Conservation (phyloP, 306 rosid genomes). For the Vicia faba region DNA sequence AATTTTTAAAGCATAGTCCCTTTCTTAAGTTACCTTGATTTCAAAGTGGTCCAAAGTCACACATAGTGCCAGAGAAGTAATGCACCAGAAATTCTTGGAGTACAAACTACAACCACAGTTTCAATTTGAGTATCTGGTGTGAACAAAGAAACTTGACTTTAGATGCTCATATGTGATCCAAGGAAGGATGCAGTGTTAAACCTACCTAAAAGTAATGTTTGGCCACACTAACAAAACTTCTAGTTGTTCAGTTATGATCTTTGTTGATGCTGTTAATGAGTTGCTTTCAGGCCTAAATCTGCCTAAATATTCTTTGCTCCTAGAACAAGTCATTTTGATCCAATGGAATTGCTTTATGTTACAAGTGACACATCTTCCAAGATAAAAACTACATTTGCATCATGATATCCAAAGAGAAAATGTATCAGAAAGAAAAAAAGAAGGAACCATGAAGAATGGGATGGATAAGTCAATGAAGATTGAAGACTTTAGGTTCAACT, state of each 20-base stretch:
- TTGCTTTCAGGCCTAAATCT: conserved; percentile 28
- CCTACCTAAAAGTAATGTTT: conserved; percentile 29
- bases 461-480: background rate
- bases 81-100: too few species aligned
- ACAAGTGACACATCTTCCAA: conserved; percentile 10
- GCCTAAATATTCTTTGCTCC: conserved; percentile 20
- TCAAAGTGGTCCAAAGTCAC: conserved; percentile 28
- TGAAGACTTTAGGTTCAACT: conserved; percentile 8
- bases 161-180: conserved; percentile 10
- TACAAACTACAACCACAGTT: too few species aligned
- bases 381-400: conserved; percentile 1
- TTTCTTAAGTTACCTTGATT: background rate
- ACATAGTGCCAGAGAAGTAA: too few species aligned
- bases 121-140: background rate
- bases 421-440: conserved; percentile 10
- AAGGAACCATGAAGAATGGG: conserved; percentile 5
- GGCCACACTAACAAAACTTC: conserved; percentile 15
- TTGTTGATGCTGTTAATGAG: conserved; percentile 11
- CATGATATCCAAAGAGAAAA: conserved; percentile 18
- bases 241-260: background rate
- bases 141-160: conserved; percentile 26
- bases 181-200: conserved; percentile 15
- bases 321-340: conserved; percentile 16
- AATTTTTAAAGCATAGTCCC: background rate
- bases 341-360: conserved; percentile 18